A percentile compares a stretch with the other conserved stretches of the same genome.
Conservation (phyloP, 2,329 filamentous ascomycete species). For the Gnomoniopsis smithogilvyi region DNA sequence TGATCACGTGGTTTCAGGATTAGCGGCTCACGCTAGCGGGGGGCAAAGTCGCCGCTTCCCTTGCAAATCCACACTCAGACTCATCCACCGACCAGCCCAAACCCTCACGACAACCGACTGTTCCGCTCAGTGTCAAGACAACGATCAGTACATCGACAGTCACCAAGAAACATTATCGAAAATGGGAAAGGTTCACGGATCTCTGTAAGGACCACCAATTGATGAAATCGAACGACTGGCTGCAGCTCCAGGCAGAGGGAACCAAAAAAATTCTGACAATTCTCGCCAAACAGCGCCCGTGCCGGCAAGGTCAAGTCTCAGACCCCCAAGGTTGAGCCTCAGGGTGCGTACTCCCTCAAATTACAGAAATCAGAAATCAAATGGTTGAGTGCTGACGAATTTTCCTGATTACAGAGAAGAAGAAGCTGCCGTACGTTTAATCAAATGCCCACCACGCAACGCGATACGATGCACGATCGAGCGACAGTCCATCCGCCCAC, state of each 20-base stretch:
- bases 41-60: constrained; percentile 11
- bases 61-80: constrained; percentile 17
- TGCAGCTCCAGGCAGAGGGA: constrained; percentile 35
- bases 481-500: background rate
- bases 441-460: background rate
- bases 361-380: background rate
- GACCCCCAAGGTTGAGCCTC: constrained; percentile 64
- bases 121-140: constrained; percentile 8
- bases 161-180: constrained; percentile 30
- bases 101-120: constrained; percentile 12
- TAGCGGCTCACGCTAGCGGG: constrained; percentile 16
- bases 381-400: constrained; percentile 4
- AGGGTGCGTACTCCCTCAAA: constrained; percentile 14
- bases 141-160: constrained; percentile 15
- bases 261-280: constrained; percentile 24
- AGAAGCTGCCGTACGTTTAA: constrained; percentile 19
- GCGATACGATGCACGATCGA: background rate
- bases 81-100: constrained; percentile 9
- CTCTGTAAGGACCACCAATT: constrained; percentile 57
- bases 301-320: constrained; percentile 91
- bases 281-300: constrained; percentile 22
- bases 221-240: background rate
- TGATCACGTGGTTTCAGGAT: constrained; percentile 1
- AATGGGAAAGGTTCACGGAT: constrained; percentile 93
- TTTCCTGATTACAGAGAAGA: constrained; percentile 16